These are phyloP conservation scores for Diplodia seriata DNA, from an alignment of 2,329 filamentous ascomycete genomes.

Conservation along the genomic window DNA sequence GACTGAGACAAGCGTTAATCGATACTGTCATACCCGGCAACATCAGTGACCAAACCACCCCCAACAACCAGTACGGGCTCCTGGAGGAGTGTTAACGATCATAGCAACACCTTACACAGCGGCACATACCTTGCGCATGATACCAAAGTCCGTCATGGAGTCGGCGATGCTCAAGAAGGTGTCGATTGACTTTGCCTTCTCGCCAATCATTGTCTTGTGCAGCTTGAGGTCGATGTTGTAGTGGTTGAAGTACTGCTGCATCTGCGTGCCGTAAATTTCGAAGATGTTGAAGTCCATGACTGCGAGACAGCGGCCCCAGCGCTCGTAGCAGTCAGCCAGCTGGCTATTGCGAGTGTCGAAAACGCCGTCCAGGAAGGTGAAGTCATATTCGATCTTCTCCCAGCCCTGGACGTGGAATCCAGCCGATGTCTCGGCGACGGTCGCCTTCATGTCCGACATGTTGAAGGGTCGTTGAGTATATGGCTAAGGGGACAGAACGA, in stretches of 20 bases:
- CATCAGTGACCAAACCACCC: constrained; percentile 74
- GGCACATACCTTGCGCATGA: constrained; percentile 62
- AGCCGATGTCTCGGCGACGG: constrained; percentile 66
- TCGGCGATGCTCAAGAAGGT: constrained; percentile 73
- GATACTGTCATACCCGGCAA: constrained; percentile 67
- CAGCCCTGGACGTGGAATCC: constrained; percentile 76
- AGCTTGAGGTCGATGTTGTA: constrained; percentile 68
- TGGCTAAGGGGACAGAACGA: constrained; percentile 32
- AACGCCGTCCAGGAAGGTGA: constrained; percentile 73
- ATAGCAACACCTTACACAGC: constrained; percentile 43
- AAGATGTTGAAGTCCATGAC: constrained; percentile 76
- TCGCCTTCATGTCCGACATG: constrained; percentile 75
- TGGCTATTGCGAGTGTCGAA: constrained; percentile 67
- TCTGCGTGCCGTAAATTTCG: constrained; percentile 69
- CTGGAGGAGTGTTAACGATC: constrained; percentile 45
- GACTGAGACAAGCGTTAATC: constrained; percentile 26
- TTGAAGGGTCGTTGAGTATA: constrained; percentile 36
- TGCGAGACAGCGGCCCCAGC: constrained; percentile 70
- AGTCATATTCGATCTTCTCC: constrained; percentile 79
- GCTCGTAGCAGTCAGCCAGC: constrained; percentile 69
- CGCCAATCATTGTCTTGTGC: constrained; percentile 76
- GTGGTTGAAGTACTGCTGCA: constrained; percentile 72
- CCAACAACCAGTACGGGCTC: constrained; percentile 72
- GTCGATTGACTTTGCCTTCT: constrained; percentile 76
- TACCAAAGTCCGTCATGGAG: constrained; percentile 76